These are phyloP conservation scores for Kentomonas sorsogonicus DNA, from an alignment of 208 protist genomes.

Conservation along the genomic window DNA sequence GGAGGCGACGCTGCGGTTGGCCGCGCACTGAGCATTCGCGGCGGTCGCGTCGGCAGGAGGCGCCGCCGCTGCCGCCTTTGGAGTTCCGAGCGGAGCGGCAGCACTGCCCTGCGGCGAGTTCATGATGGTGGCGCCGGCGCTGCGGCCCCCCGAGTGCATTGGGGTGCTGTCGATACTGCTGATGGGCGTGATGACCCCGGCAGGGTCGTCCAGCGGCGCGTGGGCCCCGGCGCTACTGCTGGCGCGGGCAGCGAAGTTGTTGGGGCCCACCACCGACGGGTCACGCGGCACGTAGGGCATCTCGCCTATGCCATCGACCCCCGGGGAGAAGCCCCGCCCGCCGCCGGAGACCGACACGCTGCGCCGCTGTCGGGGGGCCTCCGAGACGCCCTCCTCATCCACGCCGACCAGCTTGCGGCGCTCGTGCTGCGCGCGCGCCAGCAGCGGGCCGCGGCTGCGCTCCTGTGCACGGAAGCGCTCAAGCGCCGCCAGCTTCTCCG, in stretches of 20 bases:
- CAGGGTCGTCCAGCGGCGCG: slow-evolving; percentile 8
- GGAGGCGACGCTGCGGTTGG: slow-evolving; percentile 31
- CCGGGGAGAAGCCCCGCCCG: neutral
- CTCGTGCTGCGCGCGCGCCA: slow-evolving; percentile 26
- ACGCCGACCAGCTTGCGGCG: slow-evolving; percentile 27
- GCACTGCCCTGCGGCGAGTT: neutral
- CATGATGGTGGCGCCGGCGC: neutral
- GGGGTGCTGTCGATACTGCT: neutral
- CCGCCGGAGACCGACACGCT: neutral
- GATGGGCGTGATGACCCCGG: neutral
- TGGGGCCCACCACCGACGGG: slow-evolving; percentile 33
- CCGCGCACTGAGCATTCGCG: too few species aligned
- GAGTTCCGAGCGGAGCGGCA: neutral
- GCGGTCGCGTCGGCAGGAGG: slow-evolving; percentile 1
- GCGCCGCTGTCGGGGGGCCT: neutral
- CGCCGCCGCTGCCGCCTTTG: neutral
- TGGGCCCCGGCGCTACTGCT: slow-evolving; percentile 36
- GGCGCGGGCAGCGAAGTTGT: slow-evolving; percentile 25
- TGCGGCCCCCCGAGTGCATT: neutral
- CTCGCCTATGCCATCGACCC: neutral
- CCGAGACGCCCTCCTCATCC: slow-evolving; percentile 2
- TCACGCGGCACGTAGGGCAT: slow-evolving; percentile 46
- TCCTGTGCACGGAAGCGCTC: slow-evolving; percentile 35
- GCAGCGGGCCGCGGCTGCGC: slow-evolving; percentile 19
- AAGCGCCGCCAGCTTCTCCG: slow-evolving; percentile 61